phyloP scores from a whole-genome alignment of 257 asterid genomes.

The Verbascum thapsus region DNA sequence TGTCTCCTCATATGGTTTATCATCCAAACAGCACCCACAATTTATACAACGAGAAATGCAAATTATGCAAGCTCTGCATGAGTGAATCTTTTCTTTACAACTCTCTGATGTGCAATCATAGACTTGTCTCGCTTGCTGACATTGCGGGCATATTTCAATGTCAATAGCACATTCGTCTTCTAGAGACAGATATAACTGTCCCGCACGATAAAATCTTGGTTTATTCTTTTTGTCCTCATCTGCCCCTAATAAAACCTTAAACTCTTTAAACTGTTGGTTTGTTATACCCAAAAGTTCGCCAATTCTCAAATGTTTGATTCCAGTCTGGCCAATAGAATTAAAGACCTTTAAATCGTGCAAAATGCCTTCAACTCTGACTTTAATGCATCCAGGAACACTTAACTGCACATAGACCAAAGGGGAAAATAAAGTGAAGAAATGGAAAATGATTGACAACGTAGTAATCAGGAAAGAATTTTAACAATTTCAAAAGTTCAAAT shows the following conservation, averaged over 20 bases:
- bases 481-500: background rate
- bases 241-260: conserved; percentile 56
- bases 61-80: conserved; percentile 65
- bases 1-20: conserved; percentile 59
- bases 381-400: conserved; percentile 60
- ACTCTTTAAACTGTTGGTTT: conserved; percentile 52
- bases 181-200: conserved; percentile 51
- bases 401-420: conserved; percentile 53
- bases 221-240: conserved; percentile 41
- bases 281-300: conserved; percentile 50
- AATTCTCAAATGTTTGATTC: conserved; percentile 63
- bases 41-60: conserved; percentile 71
- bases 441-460: background rate
- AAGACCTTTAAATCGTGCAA: conserved; percentile 52
- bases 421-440: background rate
- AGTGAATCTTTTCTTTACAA: conserved; percentile 45
- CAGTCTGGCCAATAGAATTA: conserved; percentile 50
- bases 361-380: conserved; percentile 45
- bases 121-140: conserved; percentile 56
- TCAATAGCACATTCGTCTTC: conserved; percentile 74
- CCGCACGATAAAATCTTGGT: conserved; percentile 48
- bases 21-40: conserved; percentile 76
- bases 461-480: conserved; percentile 1
- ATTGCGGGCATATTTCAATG: conserved; percentile 70
- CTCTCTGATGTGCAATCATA: conserved; percentile 75